Conservation (phyloP, 148 eudicot species). For the Euryodendron excelsum region DNA sequence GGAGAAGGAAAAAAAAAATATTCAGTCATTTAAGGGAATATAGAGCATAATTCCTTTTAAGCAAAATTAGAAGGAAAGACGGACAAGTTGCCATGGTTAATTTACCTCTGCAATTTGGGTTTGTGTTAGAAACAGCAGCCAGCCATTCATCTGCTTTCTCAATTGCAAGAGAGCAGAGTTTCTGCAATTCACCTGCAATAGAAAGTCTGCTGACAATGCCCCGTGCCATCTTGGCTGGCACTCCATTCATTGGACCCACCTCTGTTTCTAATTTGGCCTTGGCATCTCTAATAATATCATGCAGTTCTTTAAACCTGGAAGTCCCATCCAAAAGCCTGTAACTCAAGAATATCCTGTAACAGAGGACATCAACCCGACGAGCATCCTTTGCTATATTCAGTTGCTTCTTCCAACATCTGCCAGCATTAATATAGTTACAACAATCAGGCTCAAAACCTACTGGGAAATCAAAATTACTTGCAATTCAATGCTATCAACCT, state of each 20-base stretch:
- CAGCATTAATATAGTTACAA: slow-evolving; percentile 12
- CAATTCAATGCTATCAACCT: neutral
- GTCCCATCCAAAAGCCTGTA: slow-evolving; percentile 79
- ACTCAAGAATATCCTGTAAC: slow-evolving; percentile 69
- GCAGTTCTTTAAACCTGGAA: slow-evolving; percentile 69
- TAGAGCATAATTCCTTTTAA: neutral
- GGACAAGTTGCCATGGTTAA: slow-evolving; percentile 1
- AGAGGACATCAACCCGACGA: slow-evolving; percentile 77
- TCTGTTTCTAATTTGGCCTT: slow-evolving; percentile 71
- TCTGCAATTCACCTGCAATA: slow-evolving; percentile 68
- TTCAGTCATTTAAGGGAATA: neutral
- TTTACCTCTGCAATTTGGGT: slow-evolving; percentile 47
- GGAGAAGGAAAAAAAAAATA: slow-evolving; percentile 14
- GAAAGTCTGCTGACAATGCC: slow-evolving; percentile 84
- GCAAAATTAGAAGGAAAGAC: slow-evolving; percentile 14
- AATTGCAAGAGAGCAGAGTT: slow-evolving; percentile 74
- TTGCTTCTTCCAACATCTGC: slow-evolving; percentile 93
- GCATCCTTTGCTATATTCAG: slow-evolving; percentile 76
- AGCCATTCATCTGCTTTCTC: slow-evolving; percentile 77
- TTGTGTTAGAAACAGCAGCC: slow-evolving; percentile 33
- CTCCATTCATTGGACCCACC: slow-evolving; percentile 75
- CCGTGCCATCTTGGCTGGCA: slow-evolving; percentile 63
- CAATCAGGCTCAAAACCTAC: slow-evolving; percentile 7
- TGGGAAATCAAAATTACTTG: slow-evolving; percentile 2
- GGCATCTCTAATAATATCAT: slow-evolving; percentile 63